Conservation (phyloP, 2,329 filamentous ascomycete species). For the Penicillium sp. region DNA sequence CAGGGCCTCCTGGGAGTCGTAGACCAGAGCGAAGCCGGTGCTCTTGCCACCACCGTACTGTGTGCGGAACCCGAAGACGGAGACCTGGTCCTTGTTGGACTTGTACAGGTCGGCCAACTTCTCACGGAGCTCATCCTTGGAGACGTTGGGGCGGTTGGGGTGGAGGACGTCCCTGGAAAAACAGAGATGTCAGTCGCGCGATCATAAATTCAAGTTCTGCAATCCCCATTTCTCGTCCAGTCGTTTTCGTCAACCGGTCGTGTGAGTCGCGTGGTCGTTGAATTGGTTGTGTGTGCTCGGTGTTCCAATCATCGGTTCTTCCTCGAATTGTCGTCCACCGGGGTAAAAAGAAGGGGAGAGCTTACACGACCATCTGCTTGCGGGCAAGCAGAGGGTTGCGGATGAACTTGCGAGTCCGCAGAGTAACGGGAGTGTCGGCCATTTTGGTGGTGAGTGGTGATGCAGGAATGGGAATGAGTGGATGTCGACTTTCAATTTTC, state of each 20-base stretch:
- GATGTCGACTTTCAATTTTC: constrained; percentile 39
- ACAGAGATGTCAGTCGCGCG: constrained; percentile 22
- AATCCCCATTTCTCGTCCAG: constrained; percentile 2
- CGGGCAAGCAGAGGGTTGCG: constrained; percentile 97
- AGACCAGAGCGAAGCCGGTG: constrained; percentile 96
- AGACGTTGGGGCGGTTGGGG: constrained; percentile 96
- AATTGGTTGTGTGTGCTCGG: constrained; percentile 7
- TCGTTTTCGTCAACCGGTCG: background rate
- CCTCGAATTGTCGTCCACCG: constrained; percentile 1
- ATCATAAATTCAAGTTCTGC: constrained; percentile 6
- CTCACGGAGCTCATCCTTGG: constrained; percentile 95
- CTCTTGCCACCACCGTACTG: constrained; percentile 99
- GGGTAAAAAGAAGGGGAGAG: constrained; percentile 30
- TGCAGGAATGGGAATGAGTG: constrained; percentile 21
- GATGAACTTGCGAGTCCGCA: constrained; percentile 99
- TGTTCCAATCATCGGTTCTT: constrained; percentile 1
- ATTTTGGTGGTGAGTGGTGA: constrained; percentile 55
- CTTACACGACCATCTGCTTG: constrained; percentile 99
- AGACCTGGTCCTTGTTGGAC: constrained; percentile 94
- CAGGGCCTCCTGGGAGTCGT: constrained; percentile 96
- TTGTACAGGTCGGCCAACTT: constrained; percentile 98
- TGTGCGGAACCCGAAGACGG: constrained; percentile 96
- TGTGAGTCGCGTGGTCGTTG: background rate
- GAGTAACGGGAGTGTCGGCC: constrained; percentile 74
- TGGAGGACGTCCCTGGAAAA: constrained; percentile 88